Conservation (phyloP, 2,329 filamentous ascomycete species). For the Stenocarpella maydis region DNA sequence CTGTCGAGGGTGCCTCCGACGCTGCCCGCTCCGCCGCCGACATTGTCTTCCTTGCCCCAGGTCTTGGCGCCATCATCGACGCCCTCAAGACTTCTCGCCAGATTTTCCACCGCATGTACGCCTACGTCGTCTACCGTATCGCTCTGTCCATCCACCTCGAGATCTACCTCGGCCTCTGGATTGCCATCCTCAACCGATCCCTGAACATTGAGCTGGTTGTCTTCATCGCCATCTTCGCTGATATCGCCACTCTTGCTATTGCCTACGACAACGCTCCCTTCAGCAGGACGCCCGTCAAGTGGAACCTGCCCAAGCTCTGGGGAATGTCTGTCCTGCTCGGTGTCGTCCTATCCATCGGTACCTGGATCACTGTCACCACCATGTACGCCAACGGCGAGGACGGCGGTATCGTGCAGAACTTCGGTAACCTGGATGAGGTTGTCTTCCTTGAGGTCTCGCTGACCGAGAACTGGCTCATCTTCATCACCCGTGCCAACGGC, state of each 20-base stretch:
- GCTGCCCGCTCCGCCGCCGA: slow-evolving; percentile 91
- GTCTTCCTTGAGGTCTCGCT: slow-evolving; percentile 91
- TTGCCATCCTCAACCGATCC: slow-evolving; percentile 83
- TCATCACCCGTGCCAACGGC: slow-evolving; percentile 92
- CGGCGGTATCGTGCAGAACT: slow-evolving; percentile 90
- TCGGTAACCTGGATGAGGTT: slow-evolving; percentile 81
- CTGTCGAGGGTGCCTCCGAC: slow-evolving; percentile 90
- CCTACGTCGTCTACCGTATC: slow-evolving; percentile 95
- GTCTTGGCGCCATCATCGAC: slow-evolving; percentile 91
- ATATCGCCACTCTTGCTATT: slow-evolving; percentile 90
- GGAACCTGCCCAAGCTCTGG: slow-evolving; percentile 95
- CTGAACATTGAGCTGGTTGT: slow-evolving; percentile 89
- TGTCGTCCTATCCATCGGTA: slow-evolving; percentile 80
- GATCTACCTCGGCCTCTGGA: slow-evolving; percentile 92
- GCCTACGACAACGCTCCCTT: slow-evolving; percentile 93
- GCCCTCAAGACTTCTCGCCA: slow-evolving; percentile 92
- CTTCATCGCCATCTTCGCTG: slow-evolving; percentile 94
- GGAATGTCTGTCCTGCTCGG: slow-evolving; percentile 89
- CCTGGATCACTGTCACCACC: slow-evolving; percentile 89
- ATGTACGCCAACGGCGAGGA: slow-evolving; percentile 75
- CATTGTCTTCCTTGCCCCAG: slow-evolving; percentile 92
- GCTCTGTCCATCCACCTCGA: slow-evolving; percentile 90
- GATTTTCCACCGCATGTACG: slow-evolving; percentile 97
- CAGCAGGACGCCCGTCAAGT: slow-evolving; percentile 88
- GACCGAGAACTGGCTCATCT: slow-evolving; percentile 96